Evolutionary conservation across 2,329 filamentous ascomycete species (phyloP).

Genomic region (Drechslerella coelobrocha): DNA sequence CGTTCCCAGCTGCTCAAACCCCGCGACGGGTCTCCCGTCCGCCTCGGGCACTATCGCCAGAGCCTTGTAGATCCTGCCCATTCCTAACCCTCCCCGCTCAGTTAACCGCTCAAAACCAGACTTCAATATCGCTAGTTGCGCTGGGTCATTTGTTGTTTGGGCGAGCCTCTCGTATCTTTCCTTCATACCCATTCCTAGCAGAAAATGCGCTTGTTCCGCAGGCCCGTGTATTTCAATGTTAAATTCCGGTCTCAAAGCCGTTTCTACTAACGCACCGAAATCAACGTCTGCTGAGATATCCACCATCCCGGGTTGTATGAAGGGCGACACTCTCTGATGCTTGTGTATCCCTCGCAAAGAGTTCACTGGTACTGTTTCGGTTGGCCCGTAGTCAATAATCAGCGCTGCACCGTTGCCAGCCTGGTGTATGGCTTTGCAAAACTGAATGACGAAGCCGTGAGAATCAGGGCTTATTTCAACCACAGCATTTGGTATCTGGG

Average conservation of each 20-base stretch:
- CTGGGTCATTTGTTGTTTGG: slow-evolving; percentile 60
- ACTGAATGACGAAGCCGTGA: slow-evolving; percentile 77
- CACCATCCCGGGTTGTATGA: slow-evolving; percentile 78
- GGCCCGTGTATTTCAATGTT: slow-evolving; percentile 92
- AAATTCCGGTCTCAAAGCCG: slow-evolving; percentile 75
- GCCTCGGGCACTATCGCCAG: slow-evolving; percentile 88
- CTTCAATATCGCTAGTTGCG: slow-evolving; percentile 69
- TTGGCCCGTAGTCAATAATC: slow-evolving; percentile 93
- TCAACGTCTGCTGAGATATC: slow-evolving; percentile 94
- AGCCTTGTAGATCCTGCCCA: slow-evolving; percentile 94
- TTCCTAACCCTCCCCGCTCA: slow-evolving; percentile 80
- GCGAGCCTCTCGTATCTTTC: slow-evolving; percentile 75
- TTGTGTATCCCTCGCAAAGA: slow-evolving; percentile 85
- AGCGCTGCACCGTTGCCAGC: slow-evolving; percentile 78
- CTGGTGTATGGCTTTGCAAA: slow-evolving; percentile 79
- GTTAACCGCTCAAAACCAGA: slow-evolving; percentile 78
- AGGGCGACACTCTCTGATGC: slow-evolving; percentile 79
- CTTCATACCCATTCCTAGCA: slow-evolving; percentile 80
- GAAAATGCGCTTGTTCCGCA: slow-evolving; percentile 80
- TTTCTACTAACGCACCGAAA: slow-evolving; percentile 83
- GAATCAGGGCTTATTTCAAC: slow-evolving; percentile 93
- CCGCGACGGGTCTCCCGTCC: slow-evolving; percentile 78
- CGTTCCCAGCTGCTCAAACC: slow-evolving; percentile 65
- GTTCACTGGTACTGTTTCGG: slow-evolving; percentile 79
- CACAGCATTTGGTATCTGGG: slow-evolving; percentile 70